Evolutionary conservation across 257 asterid genomes (phyloP).

Genomic region (Sherardia arvensis): DNA sequence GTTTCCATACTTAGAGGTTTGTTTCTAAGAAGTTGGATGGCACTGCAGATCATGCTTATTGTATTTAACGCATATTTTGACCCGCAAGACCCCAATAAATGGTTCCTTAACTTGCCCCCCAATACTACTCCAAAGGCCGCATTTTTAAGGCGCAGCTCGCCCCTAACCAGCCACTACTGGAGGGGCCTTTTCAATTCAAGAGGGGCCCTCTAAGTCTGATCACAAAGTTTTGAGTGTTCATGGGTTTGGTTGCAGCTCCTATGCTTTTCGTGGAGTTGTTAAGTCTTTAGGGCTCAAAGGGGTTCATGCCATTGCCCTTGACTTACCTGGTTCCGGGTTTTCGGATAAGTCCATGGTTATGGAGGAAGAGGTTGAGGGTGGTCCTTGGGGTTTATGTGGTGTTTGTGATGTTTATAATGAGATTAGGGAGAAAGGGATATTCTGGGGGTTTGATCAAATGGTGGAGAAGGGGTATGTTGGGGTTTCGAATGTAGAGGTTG

Average conservation of each 20-base stretch:
- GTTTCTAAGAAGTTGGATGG: too few relatives aligned
- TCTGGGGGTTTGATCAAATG: constrained; percentile 97
- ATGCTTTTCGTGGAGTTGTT: constrained; percentile 45
- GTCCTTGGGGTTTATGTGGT: constrained; percentile 26
- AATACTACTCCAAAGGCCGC: constrained; percentile 57
- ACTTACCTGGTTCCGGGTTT: constrained; percentile 92
- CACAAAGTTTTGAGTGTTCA: constrained; percentile 57
- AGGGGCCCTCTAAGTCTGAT: constrained; percentile 43
- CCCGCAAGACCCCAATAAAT: constrained; percentile 58
- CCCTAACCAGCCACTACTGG: constrained; percentile 61
- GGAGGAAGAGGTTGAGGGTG: constrained; percentile 42
- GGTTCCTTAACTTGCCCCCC: constrained; percentile 71
- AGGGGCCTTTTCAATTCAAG: constrained; percentile 60
- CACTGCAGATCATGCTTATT: background rate
- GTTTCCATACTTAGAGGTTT: background rate
- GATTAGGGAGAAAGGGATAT: constrained; percentile 65
- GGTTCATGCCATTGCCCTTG: constrained; percentile 62
- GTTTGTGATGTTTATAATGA: constrained; percentile 51
- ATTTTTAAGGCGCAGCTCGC: constrained; percentile 65
- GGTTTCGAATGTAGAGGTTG: constrained; percentile 32
- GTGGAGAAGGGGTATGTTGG: constrained; percentile 81
- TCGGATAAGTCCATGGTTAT: constrained; percentile 61
- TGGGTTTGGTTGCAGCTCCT: constrained; percentile 78
- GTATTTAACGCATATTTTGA: constrained; percentile 2
- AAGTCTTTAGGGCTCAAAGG: constrained; percentile 35